phyloP scores from a whole-genome alignment of 2,329 filamentous ascomycete genomes.

The Ascosphaera apis region DNA sequence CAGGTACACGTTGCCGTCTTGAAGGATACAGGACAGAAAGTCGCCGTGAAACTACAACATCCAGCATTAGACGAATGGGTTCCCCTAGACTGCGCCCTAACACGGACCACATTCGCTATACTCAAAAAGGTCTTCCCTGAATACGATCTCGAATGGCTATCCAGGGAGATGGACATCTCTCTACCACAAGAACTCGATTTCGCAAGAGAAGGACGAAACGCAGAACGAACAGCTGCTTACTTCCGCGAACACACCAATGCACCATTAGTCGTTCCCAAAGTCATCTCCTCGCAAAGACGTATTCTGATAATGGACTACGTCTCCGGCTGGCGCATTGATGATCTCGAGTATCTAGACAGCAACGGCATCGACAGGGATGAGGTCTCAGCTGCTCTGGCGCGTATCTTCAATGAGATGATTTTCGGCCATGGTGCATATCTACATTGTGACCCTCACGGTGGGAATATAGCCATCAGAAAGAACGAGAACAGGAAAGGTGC shows the following conservation, averaged over 20 bases:
- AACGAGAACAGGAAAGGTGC: slow-evolving; percentile 37
- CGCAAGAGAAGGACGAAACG: slow-evolving; percentile 62
- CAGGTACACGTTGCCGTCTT: slow-evolving; percentile 79
- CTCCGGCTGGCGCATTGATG: slow-evolving; percentile 65
- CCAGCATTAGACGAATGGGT: slow-evolving; percentile 81
- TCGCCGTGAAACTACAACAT: slow-evolving; percentile 95
- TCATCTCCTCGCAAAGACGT: slow-evolving; percentile 69
- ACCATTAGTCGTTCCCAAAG: slow-evolving; percentile 73
- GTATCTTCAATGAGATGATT: slow-evolving; percentile 99
- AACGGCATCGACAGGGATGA: slow-evolving; percentile 85
- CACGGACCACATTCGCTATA: slow-evolving; percentile 68
- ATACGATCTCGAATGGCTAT: slow-evolving; percentile 92
- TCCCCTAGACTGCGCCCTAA: slow-evolving; percentile 65
- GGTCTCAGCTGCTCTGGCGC: slow-evolving; percentile 71
- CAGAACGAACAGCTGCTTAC: slow-evolving; percentile 53
- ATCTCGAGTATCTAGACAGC: slow-evolving; percentile 63
- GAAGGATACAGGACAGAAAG: slow-evolving; percentile 46
- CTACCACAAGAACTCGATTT: slow-evolving; percentile 87
- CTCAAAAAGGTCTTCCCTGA: slow-evolving; percentile 89
- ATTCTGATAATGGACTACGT: slow-evolving; percentile 94
- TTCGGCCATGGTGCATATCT: slow-evolving; percentile 73
- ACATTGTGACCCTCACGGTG: slow-evolving; percentile 92
- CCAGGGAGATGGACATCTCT: slow-evolving; percentile 75
- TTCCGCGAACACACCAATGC: slow-evolving; percentile 50
- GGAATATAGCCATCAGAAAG: slow-evolving; percentile 78